phyloP scores from a whole-genome alignment of 2,329 filamentous ascomycete species.

The Colletotrichum destructivum region DNA sequence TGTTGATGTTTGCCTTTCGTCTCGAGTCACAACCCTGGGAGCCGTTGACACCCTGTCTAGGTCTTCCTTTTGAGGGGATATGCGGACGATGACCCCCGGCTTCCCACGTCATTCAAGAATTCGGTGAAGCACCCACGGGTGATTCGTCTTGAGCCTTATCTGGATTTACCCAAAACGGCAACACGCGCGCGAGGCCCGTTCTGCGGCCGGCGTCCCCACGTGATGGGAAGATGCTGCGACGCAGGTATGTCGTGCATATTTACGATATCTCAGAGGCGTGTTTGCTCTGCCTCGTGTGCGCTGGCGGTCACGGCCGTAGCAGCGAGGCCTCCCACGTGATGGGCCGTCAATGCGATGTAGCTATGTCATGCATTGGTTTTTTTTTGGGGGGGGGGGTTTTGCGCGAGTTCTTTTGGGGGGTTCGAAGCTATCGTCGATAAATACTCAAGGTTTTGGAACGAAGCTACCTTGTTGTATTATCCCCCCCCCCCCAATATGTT shows the following conservation, averaged over 20 bases:
- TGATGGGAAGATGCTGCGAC: constrained; percentile 35
- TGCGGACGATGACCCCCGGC: background rate
- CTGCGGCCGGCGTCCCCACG: constrained; percentile 37
- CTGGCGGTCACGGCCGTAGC: constrained; percentile 6
- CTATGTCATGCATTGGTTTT: constrained; percentile 36
- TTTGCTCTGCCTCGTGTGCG: constrained; percentile 22
- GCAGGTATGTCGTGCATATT: constrained; percentile 43
- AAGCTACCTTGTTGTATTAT: background rate
- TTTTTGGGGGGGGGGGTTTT: too few species aligned
- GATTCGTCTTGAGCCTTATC: constrained; percentile 24
- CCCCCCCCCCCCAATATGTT: too few species aligned
- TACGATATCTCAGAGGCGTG: constrained; percentile 36
- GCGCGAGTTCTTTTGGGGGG: background rate
- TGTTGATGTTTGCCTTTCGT: too few species aligned
- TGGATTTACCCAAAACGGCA: constrained; percentile 27
- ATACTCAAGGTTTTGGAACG: background rate
- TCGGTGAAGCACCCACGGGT: constrained; percentile 16
- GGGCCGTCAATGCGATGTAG: constrained; percentile 27
- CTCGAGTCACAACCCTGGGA: background rate
- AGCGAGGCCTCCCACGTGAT: constrained; percentile 37
- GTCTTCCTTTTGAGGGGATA: background rate
- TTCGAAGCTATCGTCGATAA: too few species aligned
- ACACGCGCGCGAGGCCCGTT: constrained; percentile 23
- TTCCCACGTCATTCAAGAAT: background rate
- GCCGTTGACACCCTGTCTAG: background rate